Base-by-base conservation (phyloP, 495 filamentous ascomycete species). In the Aspergillus nidulans region DNA sequence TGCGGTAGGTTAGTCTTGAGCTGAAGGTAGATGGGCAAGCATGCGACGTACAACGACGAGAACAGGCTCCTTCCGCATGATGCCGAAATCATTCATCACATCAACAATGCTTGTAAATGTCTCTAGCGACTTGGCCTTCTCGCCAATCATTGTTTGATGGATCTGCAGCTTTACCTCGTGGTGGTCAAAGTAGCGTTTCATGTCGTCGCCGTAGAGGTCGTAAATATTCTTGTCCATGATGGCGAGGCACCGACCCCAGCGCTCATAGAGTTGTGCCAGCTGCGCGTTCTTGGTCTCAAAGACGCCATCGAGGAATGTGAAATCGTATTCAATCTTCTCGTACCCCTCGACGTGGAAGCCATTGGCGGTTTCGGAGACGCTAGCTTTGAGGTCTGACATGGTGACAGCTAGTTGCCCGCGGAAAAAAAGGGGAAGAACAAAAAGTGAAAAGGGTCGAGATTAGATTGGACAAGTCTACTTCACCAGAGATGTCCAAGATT, bases 151-250 rank as follows among this genome's bases (percentile, higher is more conserved):
- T 3, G 47, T 49, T 12, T 49, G 47, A 18, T 49, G 47, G 47
- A 49, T 36, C 28, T 20, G 15, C 12, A 49, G 21, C 47, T 32
- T 10, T 28, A 49, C 26, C 1, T 28, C 28, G 28, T 49, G 47
- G 18, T 32, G 28, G 4, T 5, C 47, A 36, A 49, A 36, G 47
- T 49, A 49, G 13, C 4, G 16, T 16, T 49, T 24, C 47, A 49
- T 49, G 16, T 49, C 23, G 16, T 32, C 47, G 4, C 47, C 47
- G 47, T 49, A 49, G 2, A 49, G 26, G 21, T 36, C 28, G 13
- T 49, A 49, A 28, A 49, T 49, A 28, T 49, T 49, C 47, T 49
- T 49, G 47, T 49, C 47, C 47, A 49, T 49, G 47, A 49, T 49
- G n/a, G 47, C 47, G 26, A 49, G 18, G 26, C 47, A 49, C 4